These are phyloP conservation scores for Hygrophila difformis DNA, from an alignment of 257 asterid genomes.

Conservation along the genomic window DNA sequence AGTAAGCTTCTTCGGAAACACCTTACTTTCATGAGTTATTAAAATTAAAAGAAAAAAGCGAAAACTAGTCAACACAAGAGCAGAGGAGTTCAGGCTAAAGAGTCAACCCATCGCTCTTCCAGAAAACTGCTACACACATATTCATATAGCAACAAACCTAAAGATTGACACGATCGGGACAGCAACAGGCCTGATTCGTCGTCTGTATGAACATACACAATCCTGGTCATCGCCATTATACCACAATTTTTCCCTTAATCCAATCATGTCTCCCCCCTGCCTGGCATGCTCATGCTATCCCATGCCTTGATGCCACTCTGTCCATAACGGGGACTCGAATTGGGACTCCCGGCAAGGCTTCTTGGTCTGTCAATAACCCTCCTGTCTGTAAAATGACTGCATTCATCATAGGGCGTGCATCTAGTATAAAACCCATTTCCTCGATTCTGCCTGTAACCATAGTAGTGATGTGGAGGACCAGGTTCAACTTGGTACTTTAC, in stretches of 20 bases:
- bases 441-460: constrained; percentile 25
- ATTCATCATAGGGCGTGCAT: constrained; percentile 25
- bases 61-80: too few species aligned
- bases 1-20: too few species aligned
- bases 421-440: constrained; percentile 18
- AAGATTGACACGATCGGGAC: neutral
- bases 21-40: too few species aligned
- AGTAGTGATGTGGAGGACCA: constrained; percentile 17
- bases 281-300: constrained; percentile 19
- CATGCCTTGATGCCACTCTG: constrained; percentile 19
- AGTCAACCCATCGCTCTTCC: neutral
- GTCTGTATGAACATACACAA: neutral
- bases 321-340: constrained; percentile 32
- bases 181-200: neutral
- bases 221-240: neutral
- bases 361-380: constrained; percentile 18
- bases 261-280: constrained; percentile 14
- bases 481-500: constrained; percentile 30
- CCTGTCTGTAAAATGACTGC: constrained; percentile 17
- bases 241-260: neutral
- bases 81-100: too few species aligned
- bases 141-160: too few species aligned
- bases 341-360: constrained; percentile 20
- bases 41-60: too few species aligned
- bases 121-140: neutral